Evolutionary conservation across 176 grass and related monocot genomes (phyloP), one percentile per base, ranked within the genome.

Genomic region (Bolboschoenus planiculmis): DNA sequence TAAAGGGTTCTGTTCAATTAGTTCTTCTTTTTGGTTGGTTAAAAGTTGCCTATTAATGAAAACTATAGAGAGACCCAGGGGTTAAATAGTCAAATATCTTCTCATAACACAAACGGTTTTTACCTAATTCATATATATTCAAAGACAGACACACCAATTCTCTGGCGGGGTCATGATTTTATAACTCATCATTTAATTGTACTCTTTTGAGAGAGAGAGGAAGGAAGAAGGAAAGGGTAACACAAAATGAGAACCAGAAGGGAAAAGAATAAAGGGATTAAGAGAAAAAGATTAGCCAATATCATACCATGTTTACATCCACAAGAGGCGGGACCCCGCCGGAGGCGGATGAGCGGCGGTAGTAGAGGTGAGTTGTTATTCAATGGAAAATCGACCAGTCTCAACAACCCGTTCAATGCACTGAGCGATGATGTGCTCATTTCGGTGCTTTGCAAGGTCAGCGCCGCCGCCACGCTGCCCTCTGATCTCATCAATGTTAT

Each of bases 381-480:
- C 13, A 50, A 40, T 64, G 57, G 4, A 44, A 55, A 64, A 44
- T 18, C 23, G 0, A 27, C 15, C 36, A 64, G 65, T 44, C 24
- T 35, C 10, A 46, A 2, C 56, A 86, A 97, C 63, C 60, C 80
- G 54, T 97, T 97, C 15, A 89, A 94, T 6, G 85, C 73, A 39
- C 84, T 97, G 6, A 89, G 88, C 2, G 90, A 94, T 67, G 95
- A 97, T 47, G 77, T 97, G 7, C 81, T 97, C 57, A 53, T 94
- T 35, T 91, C 87, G 2, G 88, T 97, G 10, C 87, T 97, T 3
- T 80, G 62, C 40, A 84, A 89, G 60, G 91, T 97, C 0, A 88
- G 87, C 3, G 61, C 90, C 23, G 83, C 92, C 13, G 92, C 92
- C 14, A 11, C 56, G 4, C 86, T 83, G 2, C 92, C 90, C 20